Evolutionary conservation across 2,329 filamentous ascomycete genomes (phyloP), one percentile per base, ranked within the genome.

Genomic region (Colletotrichum echinochloae): DNA sequence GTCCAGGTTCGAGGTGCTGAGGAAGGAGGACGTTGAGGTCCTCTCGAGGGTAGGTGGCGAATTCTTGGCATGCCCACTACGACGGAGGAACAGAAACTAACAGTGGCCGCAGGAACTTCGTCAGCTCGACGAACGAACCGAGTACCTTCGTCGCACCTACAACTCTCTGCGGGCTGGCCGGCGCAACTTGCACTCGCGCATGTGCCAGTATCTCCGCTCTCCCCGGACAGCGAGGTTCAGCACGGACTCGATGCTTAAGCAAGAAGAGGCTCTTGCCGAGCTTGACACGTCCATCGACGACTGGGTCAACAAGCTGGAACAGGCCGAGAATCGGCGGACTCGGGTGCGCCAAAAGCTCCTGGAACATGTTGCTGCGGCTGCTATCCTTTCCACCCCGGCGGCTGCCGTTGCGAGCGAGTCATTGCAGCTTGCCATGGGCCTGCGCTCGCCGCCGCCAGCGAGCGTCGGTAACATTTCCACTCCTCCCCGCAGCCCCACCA

Each of bases 211-310:
- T 76, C 86, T 95, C 12, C 90, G 91, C 60, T 91, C 90, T 23
- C 90, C 91, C 11, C 88, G 91, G 39, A 87, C 89, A 6, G 89
- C 91, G 66, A 91, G 89, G 73, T 94, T 94, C 78, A 93, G 90
- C 73, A 87, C 90, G 73, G 92, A 94, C 72, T 90, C 90, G 26
- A 89, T 95, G 78, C 84, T 95, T 51, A 93, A 92, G 81, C 92
- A 95, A 78, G 92, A 95, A 79, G 92, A 95, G 79, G 91, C 92
- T 1, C 84, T 95, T 14, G 89, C 90, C 1, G 92, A 94, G 78
- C 87, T 95, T 8, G 92, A 95, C 77, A 83, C 86, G 20, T 92
- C 91, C 3, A 95, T 95, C 73, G 93, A 95, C 75, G 92, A 94
- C 77, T 95, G 93, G 91, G 89, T 93, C 59, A 85, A 82, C 74